phyloP scores from a whole-genome alignment of 495 filamentous ascomycete species.

The Corynascus novoguineensis region DNA sequence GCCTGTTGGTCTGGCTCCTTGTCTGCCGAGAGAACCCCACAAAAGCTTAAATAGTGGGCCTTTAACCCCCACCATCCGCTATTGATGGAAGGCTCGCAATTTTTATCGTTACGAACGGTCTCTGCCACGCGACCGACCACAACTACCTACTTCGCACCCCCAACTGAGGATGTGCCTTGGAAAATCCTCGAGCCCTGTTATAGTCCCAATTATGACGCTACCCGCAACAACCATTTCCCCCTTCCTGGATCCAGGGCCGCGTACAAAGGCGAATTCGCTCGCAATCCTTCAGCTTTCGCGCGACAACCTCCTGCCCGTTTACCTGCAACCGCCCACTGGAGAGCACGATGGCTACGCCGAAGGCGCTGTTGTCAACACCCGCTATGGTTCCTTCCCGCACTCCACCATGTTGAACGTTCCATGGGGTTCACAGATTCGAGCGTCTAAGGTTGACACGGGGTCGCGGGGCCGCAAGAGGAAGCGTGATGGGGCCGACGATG shows the following conservation, averaged over 20 bases:
- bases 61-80: too few relatives aligned
- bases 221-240: conserved; percentile 46
- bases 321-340: conserved; percentile 57
- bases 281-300: conserved; percentile 79
- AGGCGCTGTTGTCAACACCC: conserved; percentile 82
- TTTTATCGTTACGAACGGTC: too few relatives aligned
- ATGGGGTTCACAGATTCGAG: conserved; percentile 87
- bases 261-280: conserved; percentile 52
- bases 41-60: too few relatives aligned
- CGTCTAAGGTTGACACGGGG: conserved; percentile 84
- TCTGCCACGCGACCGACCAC: neutral
- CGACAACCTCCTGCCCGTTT: conserved; percentile 69
- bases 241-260: conserved; percentile 61
- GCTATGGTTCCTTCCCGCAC: conserved; percentile 94
- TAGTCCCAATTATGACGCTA: conserved; percentile 26
- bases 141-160: neutral
- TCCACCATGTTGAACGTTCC: conserved; percentile 72
- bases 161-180: too few relatives aligned
- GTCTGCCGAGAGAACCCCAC: too few relatives aligned
- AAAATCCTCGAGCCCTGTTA: neutral
- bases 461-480: conserved; percentile 60
- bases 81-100: too few relatives aligned
- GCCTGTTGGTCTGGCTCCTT: too few relatives aligned
- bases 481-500: conserved; percentile 52
- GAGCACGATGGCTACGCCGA: conserved; percentile 67